These are phyloP conservation scores for Neoscytalidium dimidiatum DNA, from an alignment of 2,329 filamentous ascomycete species.

Conservation along the genomic window DNA sequence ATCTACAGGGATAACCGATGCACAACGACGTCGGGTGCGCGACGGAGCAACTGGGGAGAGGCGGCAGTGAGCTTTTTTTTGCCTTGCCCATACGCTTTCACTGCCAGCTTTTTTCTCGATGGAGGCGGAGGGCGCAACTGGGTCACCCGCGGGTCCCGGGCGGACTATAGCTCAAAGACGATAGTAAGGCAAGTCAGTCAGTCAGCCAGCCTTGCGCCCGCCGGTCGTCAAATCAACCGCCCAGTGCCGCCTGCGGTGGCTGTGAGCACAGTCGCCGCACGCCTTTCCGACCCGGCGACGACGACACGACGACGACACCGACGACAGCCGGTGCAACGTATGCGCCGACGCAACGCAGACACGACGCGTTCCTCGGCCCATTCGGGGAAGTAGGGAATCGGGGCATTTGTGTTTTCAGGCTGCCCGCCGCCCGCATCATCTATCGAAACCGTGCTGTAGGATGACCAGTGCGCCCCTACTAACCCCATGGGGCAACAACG, in stretches of 20 bases:
- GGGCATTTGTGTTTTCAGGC: too few species aligned
- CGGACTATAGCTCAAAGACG: not conserved
- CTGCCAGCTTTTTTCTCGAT: not conserved
- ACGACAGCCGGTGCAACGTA: not conserved
- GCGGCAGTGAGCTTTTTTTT: too few species aligned
- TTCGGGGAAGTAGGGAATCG: not conserved
- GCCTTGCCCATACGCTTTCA: not conserved
- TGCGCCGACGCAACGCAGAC: not conserved
- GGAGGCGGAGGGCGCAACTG: not conserved
- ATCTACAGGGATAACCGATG: not conserved
- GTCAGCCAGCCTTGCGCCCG: not conserved
- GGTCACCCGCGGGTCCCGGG: not conserved
- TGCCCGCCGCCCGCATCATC: not conserved
- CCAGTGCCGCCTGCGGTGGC: not conserved
- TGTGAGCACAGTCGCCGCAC: not conserved
- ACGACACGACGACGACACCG: not conserved
- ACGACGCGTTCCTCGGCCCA: not conserved
- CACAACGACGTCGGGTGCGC: not conserved
- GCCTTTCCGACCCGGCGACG: not conserved
- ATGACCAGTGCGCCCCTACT: too few species aligned
- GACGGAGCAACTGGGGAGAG: not conserved
- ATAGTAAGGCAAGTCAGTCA: not conserved
- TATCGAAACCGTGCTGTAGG: too few species aligned
- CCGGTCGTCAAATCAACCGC: not conserved
- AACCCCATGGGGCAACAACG: not conserved